Percentiles rank a stretch among this genome's conserved stretches.
Conservation (phyloP, 768 basidiomycete genomes). For the Mycena haematopus region DNA sequence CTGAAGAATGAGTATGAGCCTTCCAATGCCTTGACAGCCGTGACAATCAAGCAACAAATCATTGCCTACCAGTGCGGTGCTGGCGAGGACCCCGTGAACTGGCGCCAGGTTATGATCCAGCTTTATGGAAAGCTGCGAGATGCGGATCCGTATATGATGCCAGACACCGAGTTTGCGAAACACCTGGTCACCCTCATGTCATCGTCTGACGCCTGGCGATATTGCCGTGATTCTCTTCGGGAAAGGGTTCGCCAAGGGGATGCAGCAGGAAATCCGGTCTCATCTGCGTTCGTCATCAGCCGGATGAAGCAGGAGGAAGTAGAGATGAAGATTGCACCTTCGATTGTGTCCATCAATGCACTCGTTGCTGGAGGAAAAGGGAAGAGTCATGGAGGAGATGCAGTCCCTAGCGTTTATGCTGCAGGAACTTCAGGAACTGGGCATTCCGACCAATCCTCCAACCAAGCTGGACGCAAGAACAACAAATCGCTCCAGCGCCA, state of each 20-base stretch:
- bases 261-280: not conserved
- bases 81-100: constrained; percentile 15
- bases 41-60: constrained; percentile 17
- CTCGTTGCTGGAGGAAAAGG: constrained; percentile 4
- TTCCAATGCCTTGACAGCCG: constrained; percentile 14
- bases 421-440: no score
- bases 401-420: no score
- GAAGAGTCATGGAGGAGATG: no score
- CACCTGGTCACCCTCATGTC: constrained; percentile 22
- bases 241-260: constrained; percentile 7
- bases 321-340: constrained; percentile 18
- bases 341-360: constrained; percentile 14
- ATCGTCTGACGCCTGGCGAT: not conserved
- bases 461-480: not conserved
- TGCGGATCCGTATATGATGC: constrained; percentile 24
- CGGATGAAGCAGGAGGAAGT: constrained; percentile 15
- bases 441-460: no score
- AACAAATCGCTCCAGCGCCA: not conserved
- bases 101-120: constrained; percentile 22
- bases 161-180: constrained; percentile 25
- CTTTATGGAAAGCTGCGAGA: constrained; percentile 20
- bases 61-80: constrained; percentile 6
- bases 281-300: constrained; percentile 1
- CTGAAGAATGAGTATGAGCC: constrained; percentile 29
- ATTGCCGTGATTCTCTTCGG: constrained; percentile 20